Percentiles rank a stretch among this genome's conserved stretches.
Evolutionary conservation across 176 grass and related monocot genomes (phyloP).

Genomic region (Coix lacrymajobi): DNA sequence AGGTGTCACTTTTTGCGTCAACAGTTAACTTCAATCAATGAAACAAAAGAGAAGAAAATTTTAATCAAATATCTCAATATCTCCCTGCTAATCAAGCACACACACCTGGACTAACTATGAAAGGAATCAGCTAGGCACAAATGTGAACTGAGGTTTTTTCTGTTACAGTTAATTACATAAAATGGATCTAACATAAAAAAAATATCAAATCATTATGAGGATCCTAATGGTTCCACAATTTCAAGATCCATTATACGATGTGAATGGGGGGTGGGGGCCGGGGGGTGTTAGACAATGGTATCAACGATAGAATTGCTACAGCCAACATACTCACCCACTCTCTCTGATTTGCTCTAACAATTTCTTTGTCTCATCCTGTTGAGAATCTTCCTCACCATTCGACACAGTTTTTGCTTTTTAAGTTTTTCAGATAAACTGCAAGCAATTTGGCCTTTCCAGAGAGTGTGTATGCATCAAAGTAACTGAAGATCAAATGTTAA

Average conservation of each 20-base stretch:
- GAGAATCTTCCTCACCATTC: slow-evolving; percentile 32
- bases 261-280: not conserved
- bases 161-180: not conserved
- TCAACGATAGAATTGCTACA: not conserved
- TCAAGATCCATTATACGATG: not conserved
- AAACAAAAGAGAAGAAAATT: not conserved
- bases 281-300: not conserved
- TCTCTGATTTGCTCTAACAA: slow-evolving; percentile 58
- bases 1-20: no score
- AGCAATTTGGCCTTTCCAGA: slow-evolving; percentile 42
- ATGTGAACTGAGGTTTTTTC: not conserved
- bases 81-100: not conserved
- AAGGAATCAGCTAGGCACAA: not conserved
- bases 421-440: slow-evolving; percentile 32
- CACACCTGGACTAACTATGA: not conserved
- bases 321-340: slow-evolving; percentile 36
- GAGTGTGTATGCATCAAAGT: slow-evolving; percentile 47
- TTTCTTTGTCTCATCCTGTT: slow-evolving; percentile 44
- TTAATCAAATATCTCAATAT: not conserved
- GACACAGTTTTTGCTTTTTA: slow-evolving; percentile 40
- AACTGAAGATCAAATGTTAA: slow-evolving; percentile 22
- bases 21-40: no score
- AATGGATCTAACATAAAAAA: not conserved
- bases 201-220: not conserved
- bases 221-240: no score